A percentile compares a stretch with the other conserved stretches of the same genome.
Conservation (phyloP, 164 flowering plant species). For the Amborella trichopoda region DNA sequence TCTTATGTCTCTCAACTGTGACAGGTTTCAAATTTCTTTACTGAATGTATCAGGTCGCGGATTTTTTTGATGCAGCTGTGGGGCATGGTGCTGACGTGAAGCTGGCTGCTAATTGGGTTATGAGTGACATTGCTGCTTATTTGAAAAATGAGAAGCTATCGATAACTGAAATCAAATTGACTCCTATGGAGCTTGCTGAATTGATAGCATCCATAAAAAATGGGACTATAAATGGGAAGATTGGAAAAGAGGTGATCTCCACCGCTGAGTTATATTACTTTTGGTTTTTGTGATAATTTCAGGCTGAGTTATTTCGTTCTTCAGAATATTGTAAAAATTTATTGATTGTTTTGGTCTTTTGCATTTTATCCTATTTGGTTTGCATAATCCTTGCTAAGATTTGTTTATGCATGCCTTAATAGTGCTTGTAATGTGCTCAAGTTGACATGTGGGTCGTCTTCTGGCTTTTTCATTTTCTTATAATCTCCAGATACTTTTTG, state of each 20-base stretch:
- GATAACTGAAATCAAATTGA: slow-evolving; percentile 70
- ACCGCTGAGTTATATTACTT: too few relatives aligned
- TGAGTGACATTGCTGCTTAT: slow-evolving; percentile 93
- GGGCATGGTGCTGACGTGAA: slow-evolving; percentile 77
- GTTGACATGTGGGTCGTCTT: too few relatives aligned
- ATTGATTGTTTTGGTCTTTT: too few relatives aligned
- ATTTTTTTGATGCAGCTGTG: slow-evolving; percentile 68
- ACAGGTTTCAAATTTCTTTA: neutral
- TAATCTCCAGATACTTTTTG: slow-evolving; percentile 69
- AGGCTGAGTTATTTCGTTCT: too few relatives aligned
- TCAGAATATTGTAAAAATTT: too few relatives aligned
- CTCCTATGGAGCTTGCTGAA: slow-evolving; percentile 62
- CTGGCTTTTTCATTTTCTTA: slow-evolving; percentile 1
- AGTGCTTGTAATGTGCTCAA: too few relatives aligned
- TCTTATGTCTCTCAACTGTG: too few relatives aligned
- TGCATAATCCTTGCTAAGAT: too few relatives aligned
- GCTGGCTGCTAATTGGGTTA: slow-evolving; percentile 90
- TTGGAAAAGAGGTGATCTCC: slow-evolving; percentile 79
- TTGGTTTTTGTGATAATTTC: too few relatives aligned
- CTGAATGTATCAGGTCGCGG: slow-evolving; percentile 49
- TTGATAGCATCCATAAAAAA: slow-evolving; percentile 69
- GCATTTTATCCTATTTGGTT: too few relatives aligned
- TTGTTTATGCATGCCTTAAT: too few relatives aligned
- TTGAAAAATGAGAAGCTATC: slow-evolving; percentile 67
- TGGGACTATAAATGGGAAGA: slow-evolving; percentile 90